Percentiles rank a stretch among this genome's conserved stretches.
phyloP scores from a whole-genome alignment of 2,329 filamentous ascomycete species.

The Hirsutella rhossiliensis region DNA sequence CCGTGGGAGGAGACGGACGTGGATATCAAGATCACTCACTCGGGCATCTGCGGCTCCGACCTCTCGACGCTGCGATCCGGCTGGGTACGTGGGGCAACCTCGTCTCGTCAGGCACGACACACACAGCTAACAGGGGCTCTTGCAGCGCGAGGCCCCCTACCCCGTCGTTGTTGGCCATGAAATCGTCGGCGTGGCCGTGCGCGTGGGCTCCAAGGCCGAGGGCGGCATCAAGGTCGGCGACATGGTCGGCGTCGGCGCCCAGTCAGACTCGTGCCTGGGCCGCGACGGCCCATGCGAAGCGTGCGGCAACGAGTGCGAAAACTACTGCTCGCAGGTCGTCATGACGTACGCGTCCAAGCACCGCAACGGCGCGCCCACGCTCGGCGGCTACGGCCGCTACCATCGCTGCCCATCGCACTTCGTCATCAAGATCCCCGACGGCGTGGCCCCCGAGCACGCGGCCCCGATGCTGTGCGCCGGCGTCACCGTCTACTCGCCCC shows the following conservation, averaged over 20 bases:
- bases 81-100: slow-evolving; percentile 23
- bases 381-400: slow-evolving; percentile 37
- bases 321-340: slow-evolving; percentile 30
- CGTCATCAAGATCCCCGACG: slow-evolving; percentile 33
- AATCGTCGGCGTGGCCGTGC: slow-evolving; percentile 47
- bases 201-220: slow-evolving; percentile 35
- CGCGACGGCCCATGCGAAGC: slow-evolving; percentile 25
- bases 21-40: slow-evolving; percentile 54
- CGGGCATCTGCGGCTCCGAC: slow-evolving; percentile 53
- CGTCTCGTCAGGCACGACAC: too few species aligned
- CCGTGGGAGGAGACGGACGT: slow-evolving; percentile 54
- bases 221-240: slow-evolving; percentile 45
- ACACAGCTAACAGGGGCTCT: not conserved
- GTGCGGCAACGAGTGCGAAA: slow-evolving; percentile 27
- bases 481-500: slow-evolving; percentile 53
- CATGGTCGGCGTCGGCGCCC: slow-evolving; percentile 51
- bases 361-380: slow-evolving; percentile 13
- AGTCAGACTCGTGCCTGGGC: slow-evolving; percentile 40
- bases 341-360: slow-evolving; percentile 37
- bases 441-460: slow-evolving; percentile 24
- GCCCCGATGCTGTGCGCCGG: slow-evolving; percentile 62
- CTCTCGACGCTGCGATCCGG: slow-evolving; percentile 45
- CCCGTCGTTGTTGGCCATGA: slow-evolving; percentile 51
- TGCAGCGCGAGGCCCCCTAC: slow-evolving; percentile 10
- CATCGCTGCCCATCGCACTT: slow-evolving; percentile 31